These are phyloP conservation scores for Penicillium robsamsonii DNA, from an alignment of 495 filamentous ascomycete genomes.

Conservation along the genomic window DNA sequence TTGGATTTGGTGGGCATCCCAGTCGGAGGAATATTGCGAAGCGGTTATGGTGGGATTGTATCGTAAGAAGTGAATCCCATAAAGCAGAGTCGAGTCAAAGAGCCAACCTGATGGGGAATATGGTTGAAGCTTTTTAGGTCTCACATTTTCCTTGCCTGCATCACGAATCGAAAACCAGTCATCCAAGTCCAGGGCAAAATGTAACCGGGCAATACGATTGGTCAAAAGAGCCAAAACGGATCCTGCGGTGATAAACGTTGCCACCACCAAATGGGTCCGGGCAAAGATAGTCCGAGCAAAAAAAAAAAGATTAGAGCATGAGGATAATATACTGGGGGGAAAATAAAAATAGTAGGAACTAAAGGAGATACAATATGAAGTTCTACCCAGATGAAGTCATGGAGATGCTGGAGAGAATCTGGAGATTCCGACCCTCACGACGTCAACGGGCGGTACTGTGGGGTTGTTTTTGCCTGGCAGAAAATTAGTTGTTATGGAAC, in stretches of 20 bases:
- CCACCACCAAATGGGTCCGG: constrained; percentile 34
- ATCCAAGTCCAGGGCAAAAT: background rate
- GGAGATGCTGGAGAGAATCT: background rate
- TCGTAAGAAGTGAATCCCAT: too few relatives aligned
- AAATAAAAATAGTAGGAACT: background rate
- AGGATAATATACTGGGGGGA: background rate
- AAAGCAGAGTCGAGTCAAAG: too few relatives aligned
- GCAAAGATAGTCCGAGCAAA: constrained; percentile 37
- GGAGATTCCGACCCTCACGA: too few relatives aligned
- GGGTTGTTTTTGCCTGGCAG: too few relatives aligned
- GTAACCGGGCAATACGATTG: constrained; percentile 24
- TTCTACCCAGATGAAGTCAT: background rate
- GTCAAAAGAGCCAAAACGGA: constrained; percentile 32
- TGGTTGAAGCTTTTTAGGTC: too few relatives aligned
- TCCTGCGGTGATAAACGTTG: constrained; percentile 35
- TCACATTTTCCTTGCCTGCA: too few relatives aligned
- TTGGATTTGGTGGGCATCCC: too few relatives aligned
- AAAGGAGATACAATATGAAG: background rate
- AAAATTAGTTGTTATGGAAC: too few relatives aligned
- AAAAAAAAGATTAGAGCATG: constrained; percentile 35
- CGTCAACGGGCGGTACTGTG: too few relatives aligned
- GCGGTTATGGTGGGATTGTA: too few relatives aligned
- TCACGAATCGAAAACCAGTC: background rate
- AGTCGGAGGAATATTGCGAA: too few relatives aligned
- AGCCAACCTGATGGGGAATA: too few relatives aligned